Evolutionary conservation across 2,329 filamentous ascomycete genomes (phyloP).

Genomic region (Ophiostoma sp.): DNA sequence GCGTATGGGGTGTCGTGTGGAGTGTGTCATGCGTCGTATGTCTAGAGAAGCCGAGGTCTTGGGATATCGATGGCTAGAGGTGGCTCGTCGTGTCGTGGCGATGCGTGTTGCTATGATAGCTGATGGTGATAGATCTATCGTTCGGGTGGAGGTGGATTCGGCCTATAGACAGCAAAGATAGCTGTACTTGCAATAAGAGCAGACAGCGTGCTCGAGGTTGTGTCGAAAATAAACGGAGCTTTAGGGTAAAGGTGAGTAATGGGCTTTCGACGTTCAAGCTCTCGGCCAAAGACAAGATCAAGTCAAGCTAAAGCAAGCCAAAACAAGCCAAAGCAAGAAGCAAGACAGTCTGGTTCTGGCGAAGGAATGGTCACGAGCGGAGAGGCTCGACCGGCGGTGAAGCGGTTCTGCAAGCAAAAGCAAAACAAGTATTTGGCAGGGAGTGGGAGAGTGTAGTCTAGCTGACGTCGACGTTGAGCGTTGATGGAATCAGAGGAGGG

Average conservation of each 20-base stretch:
- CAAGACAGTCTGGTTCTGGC: neutral
- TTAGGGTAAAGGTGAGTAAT: neutral
- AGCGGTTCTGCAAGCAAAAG: neutral
- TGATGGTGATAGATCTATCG: neutral
- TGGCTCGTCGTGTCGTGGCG: neutral
- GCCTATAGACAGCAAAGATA: neutral
- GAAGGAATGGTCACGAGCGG: constrained; percentile 6
- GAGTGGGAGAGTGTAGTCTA: neutral
- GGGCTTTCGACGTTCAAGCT: neutral
- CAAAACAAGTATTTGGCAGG: constrained; percentile 12
- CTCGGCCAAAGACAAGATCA: neutral
- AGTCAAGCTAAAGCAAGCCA: neutral
- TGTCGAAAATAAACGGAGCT: neutral
- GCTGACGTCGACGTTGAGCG: neutral
- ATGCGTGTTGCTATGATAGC: neutral
- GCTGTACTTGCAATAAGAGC: neutral
- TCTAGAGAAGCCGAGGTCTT: too few species aligned
- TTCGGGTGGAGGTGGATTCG: neutral
- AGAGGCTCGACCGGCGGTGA: constrained; percentile 7
- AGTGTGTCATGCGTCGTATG: too few species aligned
- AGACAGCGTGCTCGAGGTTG: neutral
- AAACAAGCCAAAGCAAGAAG: neutral
- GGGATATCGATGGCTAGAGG: too few species aligned
- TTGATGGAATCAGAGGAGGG: neutral
- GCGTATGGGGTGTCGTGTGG: too few species aligned